phyloP scores from a whole-genome alignment of 139 green algal genomes.

The Picocystis salinarum region DNA sequence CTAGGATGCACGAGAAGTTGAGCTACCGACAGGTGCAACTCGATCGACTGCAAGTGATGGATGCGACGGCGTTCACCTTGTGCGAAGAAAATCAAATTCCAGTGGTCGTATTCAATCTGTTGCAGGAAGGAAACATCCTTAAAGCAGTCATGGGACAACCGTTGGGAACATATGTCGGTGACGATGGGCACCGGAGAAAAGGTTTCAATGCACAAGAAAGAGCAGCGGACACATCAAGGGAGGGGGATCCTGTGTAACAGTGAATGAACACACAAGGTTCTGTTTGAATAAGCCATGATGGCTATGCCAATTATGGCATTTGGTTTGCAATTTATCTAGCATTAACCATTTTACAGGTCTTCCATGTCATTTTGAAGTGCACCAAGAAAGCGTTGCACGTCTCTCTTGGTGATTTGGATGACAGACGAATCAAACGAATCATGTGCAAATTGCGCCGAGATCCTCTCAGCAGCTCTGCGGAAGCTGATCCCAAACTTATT shows the following conservation, averaged over 20 bases:
- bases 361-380: neutral
- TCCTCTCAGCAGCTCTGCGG: neutral
- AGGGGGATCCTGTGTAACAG: too few species aligned
- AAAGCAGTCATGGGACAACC: conserved; percentile 13
- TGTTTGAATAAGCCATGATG: too few species aligned
- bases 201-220: too few species aligned
- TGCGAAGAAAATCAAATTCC: conserved; percentile 95
- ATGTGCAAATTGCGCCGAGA: neutral
- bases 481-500: conserved; percentile 5
- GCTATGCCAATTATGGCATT: too few species aligned
- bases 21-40: conserved; percentile 35
- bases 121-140: conserved; percentile 49
- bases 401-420: conserved; percentile 1
- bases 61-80: conserved; percentile 91
- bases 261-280: too few species aligned
- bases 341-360: too few species aligned
- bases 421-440: conserved; percentile 1
- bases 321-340: too few species aligned
- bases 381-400: conserved; percentile 4
- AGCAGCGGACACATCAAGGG: too few species aligned
- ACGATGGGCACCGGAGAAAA: too few species aligned
- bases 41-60: conserved; percentile 61
- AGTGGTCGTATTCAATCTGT: conserved; percentile 76
- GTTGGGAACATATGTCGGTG: neutral
- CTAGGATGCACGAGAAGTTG: conserved; percentile 35